A percentile compares a stretch with the other conserved stretches of the same genome.
phyloP scores from a whole-genome alignment of 495 filamentous ascomycete species.

The Gamarada debralockiae region DNA sequence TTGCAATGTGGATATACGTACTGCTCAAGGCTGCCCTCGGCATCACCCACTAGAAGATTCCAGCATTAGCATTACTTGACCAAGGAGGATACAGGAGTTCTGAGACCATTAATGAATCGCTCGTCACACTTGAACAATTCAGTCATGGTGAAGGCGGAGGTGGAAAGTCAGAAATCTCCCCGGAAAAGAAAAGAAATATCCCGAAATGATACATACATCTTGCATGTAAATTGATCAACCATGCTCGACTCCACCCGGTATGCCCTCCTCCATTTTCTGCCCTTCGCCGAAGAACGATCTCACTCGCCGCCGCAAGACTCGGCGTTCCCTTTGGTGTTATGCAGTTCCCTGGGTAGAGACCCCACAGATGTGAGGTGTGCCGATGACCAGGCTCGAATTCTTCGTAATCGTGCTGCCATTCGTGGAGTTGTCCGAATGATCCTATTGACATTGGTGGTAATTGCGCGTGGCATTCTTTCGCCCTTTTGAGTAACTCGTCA shows the following conservation, averaged over 20 bases:
- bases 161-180: too few species aligned
- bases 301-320: conserved; percentile 28
- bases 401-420: conserved; percentile 43
- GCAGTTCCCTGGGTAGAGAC: conserved; percentile 31
- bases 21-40: conserved; percentile 32
- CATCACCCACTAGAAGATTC: too few species aligned
- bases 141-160: too few species aligned
- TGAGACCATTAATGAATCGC: too few species aligned
- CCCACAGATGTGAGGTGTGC: conserved; percentile 47
- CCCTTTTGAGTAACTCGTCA: conserved; percentile 17
- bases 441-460: conserved; percentile 29
- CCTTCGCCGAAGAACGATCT: conserved; percentile 22
- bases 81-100: too few species aligned
- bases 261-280: conserved; percentile 35
- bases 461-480: conserved; percentile 29
- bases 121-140: too few species aligned
- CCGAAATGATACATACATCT: too few species aligned
- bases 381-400: conserved; percentile 46
- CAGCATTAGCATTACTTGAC: too few species aligned
- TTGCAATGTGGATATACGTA: too few species aligned
- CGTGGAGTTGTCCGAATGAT: conserved; percentile 39
- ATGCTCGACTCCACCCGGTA: conserved; percentile 47
- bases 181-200: too few species aligned
- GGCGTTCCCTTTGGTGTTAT: conserved; percentile 19
- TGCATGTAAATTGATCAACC: conserved; percentile 41